A percentile compares a stretch with the other conserved stretches of the same genome.
Evolutionary conservation across 177 flowering plant genomes (phyloP).

Genomic region (Vitis hybrid): DNA sequence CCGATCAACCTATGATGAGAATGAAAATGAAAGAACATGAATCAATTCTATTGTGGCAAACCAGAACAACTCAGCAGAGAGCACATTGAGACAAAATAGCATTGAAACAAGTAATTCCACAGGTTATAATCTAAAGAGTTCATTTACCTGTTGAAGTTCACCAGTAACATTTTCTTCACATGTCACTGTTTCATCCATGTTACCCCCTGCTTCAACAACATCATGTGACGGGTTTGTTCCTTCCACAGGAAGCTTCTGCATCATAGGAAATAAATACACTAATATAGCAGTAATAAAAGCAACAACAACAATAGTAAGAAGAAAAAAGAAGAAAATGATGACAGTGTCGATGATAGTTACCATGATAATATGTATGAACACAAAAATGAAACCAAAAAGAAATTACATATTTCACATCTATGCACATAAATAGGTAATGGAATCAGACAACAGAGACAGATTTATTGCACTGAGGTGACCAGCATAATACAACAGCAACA

Average conservation of each 20-base stretch:
- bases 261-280: neutral
- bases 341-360: conserved; percentile 1
- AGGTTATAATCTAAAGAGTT: neutral
- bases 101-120: neutral
- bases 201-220: conserved; percentile 25
- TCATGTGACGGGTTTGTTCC: conserved; percentile 14
- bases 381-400: too few species aligned
- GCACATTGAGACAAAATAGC: neutral
- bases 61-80: neutral
- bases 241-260: conserved; percentile 37
- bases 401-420: too few species aligned
- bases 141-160: conserved; percentile 60
- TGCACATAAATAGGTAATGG: too few species aligned
- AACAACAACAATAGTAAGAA: neutral
- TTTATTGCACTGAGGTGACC: too few species aligned
- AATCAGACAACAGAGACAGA: too few species aligned
- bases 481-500: too few species aligned
- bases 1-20: conserved; percentile 71
- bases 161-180: conserved; percentile 23
- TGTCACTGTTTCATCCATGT: conserved; percentile 20
- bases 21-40: neutral
- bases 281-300: neutral
- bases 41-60: neutral
- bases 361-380: neutral
- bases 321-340: neutral